Evolutionary conservation across 2,329 filamentous ascomycete species (phyloP), one percentile per base, ranked within the genome.

Genomic region (Calonectria montana): DNA sequence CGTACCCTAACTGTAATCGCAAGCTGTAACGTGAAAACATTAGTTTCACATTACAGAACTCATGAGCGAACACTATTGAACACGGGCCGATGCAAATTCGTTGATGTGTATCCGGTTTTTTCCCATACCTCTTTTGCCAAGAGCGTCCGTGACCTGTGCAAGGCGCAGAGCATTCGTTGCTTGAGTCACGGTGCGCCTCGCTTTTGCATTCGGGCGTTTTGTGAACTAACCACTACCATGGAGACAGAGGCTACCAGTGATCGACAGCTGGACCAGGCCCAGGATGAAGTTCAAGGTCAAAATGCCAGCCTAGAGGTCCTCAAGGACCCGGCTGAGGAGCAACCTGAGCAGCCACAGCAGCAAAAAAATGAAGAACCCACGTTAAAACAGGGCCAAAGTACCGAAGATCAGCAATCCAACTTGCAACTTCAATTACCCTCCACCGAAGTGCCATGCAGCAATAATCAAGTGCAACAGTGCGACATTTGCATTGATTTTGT

Each of bases 401-500:
- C 47, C 29, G 31, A 69, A 27, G 47, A 45, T 55, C 53, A 59
- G 31, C 29, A 68, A 39, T 16, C 39, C 18, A 41, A 35, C 37
- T 23, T 18, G 55, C 47, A 18, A 48, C 31, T 43, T 29, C 43
- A 29, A 29, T n/a, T 37, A 29, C 27, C 23, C 45, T 39, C 63
- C 27, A n/a, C 21, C 18, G 21, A 55, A 45, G 45, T 55, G 27
- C 41, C 21, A 13, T 53, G 48, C 8, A 16, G 21, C 64, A 39
- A 29, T 13, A 39, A 25, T 15, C 53, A 63, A 23, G 43, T 13
- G 27, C 43, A 62, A 31, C 29, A 41, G 43, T 69, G 57, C 3
- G 41, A 61, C 27, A 47, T 47, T 13, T 18, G 68, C 59, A 87
- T 93, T 65, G 91, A 94, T 75, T 93, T 94, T 82, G 90, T 92